These are phyloP conservation scores for Mallotus repandus DNA, from an alignment of 441 rosid genomes.

Conservation along the genomic window DNA sequence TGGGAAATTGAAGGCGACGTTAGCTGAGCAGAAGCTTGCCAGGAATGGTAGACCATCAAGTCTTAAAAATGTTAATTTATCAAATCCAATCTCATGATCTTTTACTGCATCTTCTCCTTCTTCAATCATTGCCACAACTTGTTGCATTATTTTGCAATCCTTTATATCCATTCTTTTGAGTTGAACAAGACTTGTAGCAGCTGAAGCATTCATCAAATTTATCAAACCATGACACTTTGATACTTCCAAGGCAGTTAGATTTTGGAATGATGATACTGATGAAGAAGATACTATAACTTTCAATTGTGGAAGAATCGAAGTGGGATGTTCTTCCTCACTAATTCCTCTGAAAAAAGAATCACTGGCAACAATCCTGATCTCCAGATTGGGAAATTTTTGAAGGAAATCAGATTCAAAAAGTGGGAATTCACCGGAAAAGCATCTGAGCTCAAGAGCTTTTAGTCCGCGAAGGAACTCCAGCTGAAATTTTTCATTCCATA, in stretches of 20 bases:
- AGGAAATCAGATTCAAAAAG: slow-evolving; percentile 4
- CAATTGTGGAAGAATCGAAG: neutral
- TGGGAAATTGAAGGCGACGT: neutral
- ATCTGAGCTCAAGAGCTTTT: neutral
- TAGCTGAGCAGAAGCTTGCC: slow-evolving; percentile 23
- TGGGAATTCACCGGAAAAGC: neutral
- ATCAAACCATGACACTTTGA: too few relatives aligned
- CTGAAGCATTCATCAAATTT: too few relatives aligned
- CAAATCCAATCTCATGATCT: slow-evolving; percentile 26
- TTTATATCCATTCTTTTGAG: slow-evolving; percentile 23
- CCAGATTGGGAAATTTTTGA: slow-evolving; percentile 2
- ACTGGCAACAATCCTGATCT: neutral
- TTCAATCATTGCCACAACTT: slow-evolving; percentile 10
- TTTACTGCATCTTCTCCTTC: neutral
- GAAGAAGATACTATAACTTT: slow-evolving; percentile 7
- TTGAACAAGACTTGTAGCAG: slow-evolving; percentile 11
- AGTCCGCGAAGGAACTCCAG: neutral
- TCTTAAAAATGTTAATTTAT: slow-evolving; percentile 14
- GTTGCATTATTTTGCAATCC: slow-evolving; percentile 21
- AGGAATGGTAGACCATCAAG: slow-evolving; percentile 25
- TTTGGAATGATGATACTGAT: slow-evolving; percentile 12
- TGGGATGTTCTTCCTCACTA: neutral
- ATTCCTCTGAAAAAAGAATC: slow-evolving; percentile 7
- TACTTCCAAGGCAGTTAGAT: too few relatives aligned
- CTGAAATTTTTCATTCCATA: neutral